Evolutionary conservation across 768 basidiomycete species (phyloP).

Genomic region (Mycena galopus): DNA sequence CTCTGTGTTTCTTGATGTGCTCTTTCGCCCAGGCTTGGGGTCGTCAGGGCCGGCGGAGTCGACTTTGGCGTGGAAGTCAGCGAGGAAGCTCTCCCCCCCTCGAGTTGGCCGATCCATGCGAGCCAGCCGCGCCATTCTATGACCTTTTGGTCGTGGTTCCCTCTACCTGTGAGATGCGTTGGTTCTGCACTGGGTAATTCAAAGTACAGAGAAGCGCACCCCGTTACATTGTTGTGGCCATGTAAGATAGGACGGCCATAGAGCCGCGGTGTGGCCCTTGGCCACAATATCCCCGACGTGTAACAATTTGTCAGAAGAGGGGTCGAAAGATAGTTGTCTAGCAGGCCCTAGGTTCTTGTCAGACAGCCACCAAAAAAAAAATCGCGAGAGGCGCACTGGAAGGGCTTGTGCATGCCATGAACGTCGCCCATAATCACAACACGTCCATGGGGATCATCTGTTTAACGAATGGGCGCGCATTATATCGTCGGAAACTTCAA

Average conservation of each 20-base stretch:
- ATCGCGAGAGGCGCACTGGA: conserved; percentile 64
- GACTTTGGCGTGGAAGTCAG: conserved; percentile 53
- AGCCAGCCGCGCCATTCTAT: conserved; percentile 93
- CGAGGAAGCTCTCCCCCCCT: conserved; percentile 70
- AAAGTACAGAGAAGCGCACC: conserved; percentile 54
- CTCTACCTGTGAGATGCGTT: conserved; percentile 52
- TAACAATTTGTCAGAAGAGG: conserved; percentile 75
- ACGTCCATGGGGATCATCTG: conserved; percentile 67
- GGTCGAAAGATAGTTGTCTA: conserved; percentile 71
- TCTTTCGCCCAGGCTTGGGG: conserved; percentile 57
- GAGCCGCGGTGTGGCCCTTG: conserved; percentile 74
- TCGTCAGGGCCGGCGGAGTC: conserved; percentile 48
- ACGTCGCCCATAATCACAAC: conserved; percentile 89
- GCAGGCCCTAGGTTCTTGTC: conserved; percentile 62
- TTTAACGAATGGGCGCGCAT: background rate
- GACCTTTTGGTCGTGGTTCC: conserved; percentile 94
- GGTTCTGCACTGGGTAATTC: background rate
- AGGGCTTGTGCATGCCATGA: conserved; percentile 81
- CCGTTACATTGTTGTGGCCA: conserved; percentile 79
- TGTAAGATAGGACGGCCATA: conserved; percentile 70
- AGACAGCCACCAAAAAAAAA: background rate
- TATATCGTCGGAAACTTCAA: too few species aligned
- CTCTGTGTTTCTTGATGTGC: conserved; percentile 37
- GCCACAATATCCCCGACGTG: conserved; percentile 88
- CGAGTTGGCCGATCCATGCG: conserved; percentile 73